Percentiles rank a stretch among this genome's conserved stretches.
Conservation (phyloP, 768 basidiomycete genomes). For the Hericium rajendrae region DNA sequence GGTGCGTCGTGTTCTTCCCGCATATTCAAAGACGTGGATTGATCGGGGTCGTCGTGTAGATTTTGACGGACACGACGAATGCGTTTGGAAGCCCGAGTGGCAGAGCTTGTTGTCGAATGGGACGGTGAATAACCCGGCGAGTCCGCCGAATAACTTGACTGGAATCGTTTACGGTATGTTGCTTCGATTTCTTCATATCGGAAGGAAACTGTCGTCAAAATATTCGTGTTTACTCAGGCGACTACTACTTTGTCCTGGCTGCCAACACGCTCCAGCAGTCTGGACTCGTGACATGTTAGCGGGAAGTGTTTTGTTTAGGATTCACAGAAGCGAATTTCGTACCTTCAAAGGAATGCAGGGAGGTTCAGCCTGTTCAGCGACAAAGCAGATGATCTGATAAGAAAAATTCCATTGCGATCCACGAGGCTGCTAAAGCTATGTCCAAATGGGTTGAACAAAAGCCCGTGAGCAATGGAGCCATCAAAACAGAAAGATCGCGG, state of each 20-base stretch:
- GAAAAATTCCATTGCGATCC: no score
- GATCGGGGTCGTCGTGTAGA: neutral
- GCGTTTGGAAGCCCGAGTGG: conserved; percentile 45
- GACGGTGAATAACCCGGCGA: conserved; percentile 47
- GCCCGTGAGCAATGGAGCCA: no score
- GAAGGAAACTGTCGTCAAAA: neutral
- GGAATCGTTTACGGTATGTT: conserved; percentile 47
- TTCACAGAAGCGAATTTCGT: no score
- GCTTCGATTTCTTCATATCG: neutral
- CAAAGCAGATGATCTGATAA: no score
- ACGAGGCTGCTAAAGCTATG: no score
- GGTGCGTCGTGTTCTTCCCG: conserved; percentile 21
- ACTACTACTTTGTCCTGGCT: conserved; percentile 52
- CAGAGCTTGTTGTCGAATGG: conserved; percentile 58
- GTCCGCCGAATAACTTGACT: conserved; percentile 41
- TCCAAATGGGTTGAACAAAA: no score
- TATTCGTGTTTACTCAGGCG: conserved; percentile 29
- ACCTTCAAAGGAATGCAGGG: no score
- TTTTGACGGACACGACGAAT: conserved; percentile 5
- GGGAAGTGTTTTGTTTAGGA: no score
- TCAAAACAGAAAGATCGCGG: no score
- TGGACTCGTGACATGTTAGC: conserved; percentile 31
- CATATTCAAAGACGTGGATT: neutral
- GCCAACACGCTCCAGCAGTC: conserved; percentile 42
- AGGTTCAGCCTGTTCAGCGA: no score